phyloP scores from a whole-genome alignment of 805 yeast species.

The Candida tibetensis region DNA sequence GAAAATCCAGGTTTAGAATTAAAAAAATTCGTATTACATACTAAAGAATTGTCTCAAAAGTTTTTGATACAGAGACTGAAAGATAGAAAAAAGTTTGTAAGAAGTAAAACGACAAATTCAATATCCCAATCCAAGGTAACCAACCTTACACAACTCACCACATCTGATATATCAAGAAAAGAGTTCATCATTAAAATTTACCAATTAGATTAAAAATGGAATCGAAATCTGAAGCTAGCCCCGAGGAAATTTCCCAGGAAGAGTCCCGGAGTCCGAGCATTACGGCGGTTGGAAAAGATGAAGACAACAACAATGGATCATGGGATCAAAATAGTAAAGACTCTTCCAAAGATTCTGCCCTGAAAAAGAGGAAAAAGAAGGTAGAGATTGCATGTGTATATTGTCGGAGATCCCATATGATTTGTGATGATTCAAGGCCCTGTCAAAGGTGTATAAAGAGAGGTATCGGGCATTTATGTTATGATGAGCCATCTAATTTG shows the following conservation, averaged over 20 bases:
- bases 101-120: no score
- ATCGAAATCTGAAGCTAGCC: no score
- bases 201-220: no score
- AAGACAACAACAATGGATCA: conserved; percentile 1
- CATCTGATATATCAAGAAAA: no score
- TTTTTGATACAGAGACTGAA: no score
- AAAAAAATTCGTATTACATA: no score
- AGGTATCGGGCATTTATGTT: conserved; percentile 85
- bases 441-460: conserved; percentile 83
- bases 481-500: conserved; percentile 58
- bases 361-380: conserved; percentile 44
- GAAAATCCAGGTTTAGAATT: no score
- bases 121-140: no score
- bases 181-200: no score
- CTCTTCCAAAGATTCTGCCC: conserved; percentile 3
- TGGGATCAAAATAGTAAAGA: neutral
- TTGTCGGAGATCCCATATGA: conserved; percentile 91
- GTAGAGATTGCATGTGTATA: conserved; percentile 78
- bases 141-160: no score
- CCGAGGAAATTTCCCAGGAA: neutral
- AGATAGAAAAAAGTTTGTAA: no score
- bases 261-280: conserved; percentile 3
- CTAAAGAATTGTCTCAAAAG: no score
- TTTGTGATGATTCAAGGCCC: conserved; percentile 77
- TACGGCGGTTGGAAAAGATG: neutral